These are phyloP conservation scores for maize (Zea mays) DNA, from an alignment of 176 grass and related monocot species.

Conservation along the genomic window DNA sequence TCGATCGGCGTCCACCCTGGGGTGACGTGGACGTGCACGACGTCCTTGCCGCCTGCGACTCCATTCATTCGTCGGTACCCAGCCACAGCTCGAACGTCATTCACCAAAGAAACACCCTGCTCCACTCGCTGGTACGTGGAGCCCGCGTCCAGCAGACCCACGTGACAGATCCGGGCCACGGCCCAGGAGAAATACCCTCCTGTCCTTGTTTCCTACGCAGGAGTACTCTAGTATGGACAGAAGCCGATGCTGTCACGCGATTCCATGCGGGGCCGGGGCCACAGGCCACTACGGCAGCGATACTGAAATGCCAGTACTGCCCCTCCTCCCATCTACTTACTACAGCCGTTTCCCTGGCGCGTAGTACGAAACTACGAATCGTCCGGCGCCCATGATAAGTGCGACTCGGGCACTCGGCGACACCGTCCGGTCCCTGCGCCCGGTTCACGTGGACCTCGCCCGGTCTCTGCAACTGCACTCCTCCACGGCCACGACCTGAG, in stretches of 20 bases:
- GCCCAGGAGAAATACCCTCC: background rate
- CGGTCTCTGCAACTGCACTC: too few species aligned
- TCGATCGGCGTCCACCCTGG: background rate
- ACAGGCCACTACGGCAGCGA: background rate
- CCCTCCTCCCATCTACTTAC: background rate
- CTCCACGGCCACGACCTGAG: too few species aligned
- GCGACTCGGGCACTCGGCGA: too few species aligned
- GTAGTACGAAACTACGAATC: background rate
- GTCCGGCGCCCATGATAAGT: too few species aligned
- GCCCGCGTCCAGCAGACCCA: accelerated
- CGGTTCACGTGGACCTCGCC: too few species aligned
- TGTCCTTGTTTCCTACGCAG: too few species aligned
- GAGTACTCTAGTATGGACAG: too few species aligned
- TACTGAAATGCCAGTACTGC: background rate
- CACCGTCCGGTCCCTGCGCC: too few species aligned
- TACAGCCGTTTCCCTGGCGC: background rate
- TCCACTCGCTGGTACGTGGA: accelerated
- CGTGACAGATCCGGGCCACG: background rate
- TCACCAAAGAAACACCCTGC: too few species aligned
- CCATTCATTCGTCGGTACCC: too few species aligned
- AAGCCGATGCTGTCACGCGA: background rate
- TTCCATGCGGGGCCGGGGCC: slow-evolving; percentile 5
- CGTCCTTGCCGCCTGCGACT: background rate
- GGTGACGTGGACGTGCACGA: slow-evolving; percentile 21
- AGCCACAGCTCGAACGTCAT: too few species aligned